Conservation (phyloP, 1,284 basidiomycete species). For the Ceratobasidium sp. region DNA sequence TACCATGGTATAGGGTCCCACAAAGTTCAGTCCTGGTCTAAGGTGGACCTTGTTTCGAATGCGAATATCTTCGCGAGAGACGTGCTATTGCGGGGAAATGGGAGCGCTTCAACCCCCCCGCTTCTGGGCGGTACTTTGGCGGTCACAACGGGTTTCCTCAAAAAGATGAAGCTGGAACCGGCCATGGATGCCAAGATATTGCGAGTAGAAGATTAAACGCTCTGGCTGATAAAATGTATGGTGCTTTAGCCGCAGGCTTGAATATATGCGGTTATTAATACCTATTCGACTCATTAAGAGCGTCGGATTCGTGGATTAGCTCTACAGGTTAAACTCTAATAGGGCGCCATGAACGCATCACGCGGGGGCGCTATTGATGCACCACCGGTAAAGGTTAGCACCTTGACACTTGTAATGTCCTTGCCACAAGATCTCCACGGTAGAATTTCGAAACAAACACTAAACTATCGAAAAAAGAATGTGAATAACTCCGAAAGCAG, state of each 20-base stretch:
- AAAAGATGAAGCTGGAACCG: not conserved
- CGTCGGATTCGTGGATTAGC: not conserved
- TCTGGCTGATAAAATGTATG: not conserved
- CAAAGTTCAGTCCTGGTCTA: slow-evolving; percentile 5
- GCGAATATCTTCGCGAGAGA: slow-evolving; percentile 8
- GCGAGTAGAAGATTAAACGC: not conserved
- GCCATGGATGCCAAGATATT: slow-evolving; percentile 10
- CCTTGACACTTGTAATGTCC: not conserved
- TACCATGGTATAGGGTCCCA: slow-evolving; percentile 12
- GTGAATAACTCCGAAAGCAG: too few species aligned
- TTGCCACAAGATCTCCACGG: too few species aligned
- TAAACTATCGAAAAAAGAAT: too few species aligned
- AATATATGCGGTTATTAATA: not conserved
- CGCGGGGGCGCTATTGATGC: not conserved
- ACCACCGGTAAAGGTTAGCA: not conserved
- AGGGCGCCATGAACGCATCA: not conserved
- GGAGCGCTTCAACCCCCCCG: too few species aligned
- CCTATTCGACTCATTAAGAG: not conserved
- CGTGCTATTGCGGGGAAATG: not conserved
- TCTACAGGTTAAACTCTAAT: not conserved
- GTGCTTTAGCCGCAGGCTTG: too few species aligned
- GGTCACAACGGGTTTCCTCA: not conserved
- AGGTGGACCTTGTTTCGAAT: not conserved
- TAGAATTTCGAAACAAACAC: too few species aligned
- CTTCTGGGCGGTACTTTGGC: not conserved